Percentiles rank a stretch among this genome's conserved stretches.
phyloP scores from a whole-genome alignment of 352 stramenopile genomes.

The Globisporangium ultimum region DNA sequence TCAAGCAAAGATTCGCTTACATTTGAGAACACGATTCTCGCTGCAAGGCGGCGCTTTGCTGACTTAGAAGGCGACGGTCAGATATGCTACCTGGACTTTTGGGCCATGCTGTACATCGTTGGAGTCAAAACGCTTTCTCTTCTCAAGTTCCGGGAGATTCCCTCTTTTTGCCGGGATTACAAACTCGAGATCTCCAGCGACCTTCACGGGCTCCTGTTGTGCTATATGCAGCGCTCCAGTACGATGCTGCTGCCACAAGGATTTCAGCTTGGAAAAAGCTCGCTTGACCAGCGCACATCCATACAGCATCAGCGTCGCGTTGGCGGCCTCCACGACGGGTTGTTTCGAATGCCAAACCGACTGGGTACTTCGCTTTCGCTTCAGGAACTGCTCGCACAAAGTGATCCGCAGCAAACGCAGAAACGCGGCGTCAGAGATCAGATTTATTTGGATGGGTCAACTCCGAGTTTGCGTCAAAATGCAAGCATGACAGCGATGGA shows the following conservation, averaged over 20 bases:
- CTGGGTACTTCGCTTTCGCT: slow-evolving; percentile 36
- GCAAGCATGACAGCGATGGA: slow-evolving; percentile 37
- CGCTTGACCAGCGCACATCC: slow-evolving; percentile 34
- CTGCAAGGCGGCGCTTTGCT: slow-evolving; percentile 39
- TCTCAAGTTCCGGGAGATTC: slow-evolving; percentile 65
- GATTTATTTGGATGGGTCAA: slow-evolving; percentile 32
- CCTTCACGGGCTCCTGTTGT: slow-evolving; percentile 36
- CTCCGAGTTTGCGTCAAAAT: slow-evolving; percentile 25
- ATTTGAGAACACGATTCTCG: slow-evolving; percentile 54
- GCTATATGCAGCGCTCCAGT: slow-evolving; percentile 63
- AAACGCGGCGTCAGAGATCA: slow-evolving; percentile 16
- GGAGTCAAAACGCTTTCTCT: slow-evolving; percentile 46
- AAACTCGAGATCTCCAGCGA: slow-evolving; percentile 65
- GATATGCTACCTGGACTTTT: slow-evolving; percentile 83
- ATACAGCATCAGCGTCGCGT: slow-evolving; percentile 39
- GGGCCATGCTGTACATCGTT: slow-evolving; percentile 79
- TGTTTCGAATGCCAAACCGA: slow-evolving; percentile 29
- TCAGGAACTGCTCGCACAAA: slow-evolving; percentile 34
- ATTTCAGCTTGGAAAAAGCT: slow-evolving; percentile 50
- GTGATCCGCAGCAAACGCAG: neutral
- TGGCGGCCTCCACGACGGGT: slow-evolving; percentile 46
- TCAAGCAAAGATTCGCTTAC: slow-evolving; percentile 29
- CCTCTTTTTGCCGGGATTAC: slow-evolving; percentile 72
- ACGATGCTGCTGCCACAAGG: slow-evolving; percentile 52
- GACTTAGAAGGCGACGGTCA: slow-evolving; percentile 55